These are phyloP conservation scores for Rhizophagus clarus DNA, from an alignment of 192 early-diverging fungal genomes.

Conservation along the genomic window DNA sequence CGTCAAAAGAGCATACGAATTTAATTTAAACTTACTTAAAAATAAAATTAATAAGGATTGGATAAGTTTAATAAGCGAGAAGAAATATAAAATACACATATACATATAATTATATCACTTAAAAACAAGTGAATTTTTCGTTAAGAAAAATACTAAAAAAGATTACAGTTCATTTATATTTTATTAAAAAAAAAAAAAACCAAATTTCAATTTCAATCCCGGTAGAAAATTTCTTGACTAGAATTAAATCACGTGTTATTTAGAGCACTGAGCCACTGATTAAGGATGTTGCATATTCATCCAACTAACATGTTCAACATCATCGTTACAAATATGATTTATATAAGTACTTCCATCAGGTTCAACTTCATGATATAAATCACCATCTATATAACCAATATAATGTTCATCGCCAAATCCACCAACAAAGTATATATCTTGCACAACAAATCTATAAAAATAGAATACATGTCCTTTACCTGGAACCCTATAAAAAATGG, in stretches of 20 bases:
- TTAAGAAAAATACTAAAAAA: too few relatives aligned
- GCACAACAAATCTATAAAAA: constrained; percentile 49
- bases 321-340: not conserved
- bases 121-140: too few relatives aligned
- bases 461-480: constrained; percentile 42
- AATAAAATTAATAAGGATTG: not conserved
- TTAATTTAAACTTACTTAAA: not conserved
- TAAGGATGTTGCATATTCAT: not conserved
- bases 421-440: constrained; percentile 53
- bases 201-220: too few relatives aligned
- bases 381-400: constrained; percentile 54
- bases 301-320: not conserved
- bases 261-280: too few relatives aligned
- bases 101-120: too few relatives aligned
- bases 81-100: too few relatives aligned
- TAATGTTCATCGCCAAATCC: constrained; percentile 55
- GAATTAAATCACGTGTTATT: not conserved
- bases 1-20: not conserved
- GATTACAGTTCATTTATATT: too few relatives aligned
- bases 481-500: constrained; percentile 34
- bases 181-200: too few relatives aligned
- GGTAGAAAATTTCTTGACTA: too few relatives aligned
- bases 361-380: not conserved
- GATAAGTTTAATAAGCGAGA: not conserved
- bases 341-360: not conserved